phyloP scores from a whole-genome alignment of 2,329 filamentous ascomycete genomes.

The Emmonsia crescens region DNA sequence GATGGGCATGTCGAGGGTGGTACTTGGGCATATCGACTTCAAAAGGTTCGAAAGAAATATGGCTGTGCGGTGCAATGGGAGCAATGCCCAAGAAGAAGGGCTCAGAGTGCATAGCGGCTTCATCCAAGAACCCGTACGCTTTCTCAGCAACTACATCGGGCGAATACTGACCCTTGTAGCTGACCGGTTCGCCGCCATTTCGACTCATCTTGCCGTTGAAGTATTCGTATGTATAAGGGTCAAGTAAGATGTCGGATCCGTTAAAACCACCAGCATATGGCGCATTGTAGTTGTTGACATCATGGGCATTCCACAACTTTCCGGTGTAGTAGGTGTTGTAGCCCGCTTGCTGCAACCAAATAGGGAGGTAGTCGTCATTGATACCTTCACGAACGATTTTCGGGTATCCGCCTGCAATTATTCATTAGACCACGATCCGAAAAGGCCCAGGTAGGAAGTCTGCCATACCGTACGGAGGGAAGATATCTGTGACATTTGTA shows the following conservation, averaged over 20 bases:
- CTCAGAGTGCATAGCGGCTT: slow-evolving; percentile 41
- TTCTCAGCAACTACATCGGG: slow-evolving; percentile 50
- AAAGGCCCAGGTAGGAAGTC: no score
- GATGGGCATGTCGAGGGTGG: slow-evolving; percentile 47
- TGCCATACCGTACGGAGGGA: slow-evolving; percentile 19
- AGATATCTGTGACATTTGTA: slow-evolving; percentile 51
- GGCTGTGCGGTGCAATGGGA: slow-evolving; percentile 54
- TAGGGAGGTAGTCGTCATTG: slow-evolving; percentile 56
- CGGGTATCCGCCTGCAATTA: slow-evolving; percentile 37
- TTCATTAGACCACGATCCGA: no score
- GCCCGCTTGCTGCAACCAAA: slow-evolving; percentile 59
- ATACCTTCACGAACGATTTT: slow-evolving; percentile 56
- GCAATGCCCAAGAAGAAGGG: slow-evolving; percentile 59
- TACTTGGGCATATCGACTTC: slow-evolving; percentile 47
- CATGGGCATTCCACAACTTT: slow-evolving; percentile 59
- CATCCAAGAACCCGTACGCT: slow-evolving; percentile 47
- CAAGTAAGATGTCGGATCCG: slow-evolving; percentile 45
- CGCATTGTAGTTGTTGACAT: slow-evolving; percentile 48
- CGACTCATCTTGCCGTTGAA: slow-evolving; percentile 51
- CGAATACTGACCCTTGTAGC: slow-evolving; percentile 42
- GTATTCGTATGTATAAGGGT: slow-evolving; percentile 58
- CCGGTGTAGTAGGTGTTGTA: slow-evolving; percentile 62
- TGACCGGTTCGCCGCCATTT: slow-evolving; percentile 44
- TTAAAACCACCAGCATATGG: slow-evolving; percentile 13
- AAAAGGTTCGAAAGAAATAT: slow-evolving; percentile 21